Base-by-base conservation (phyloP, 352 stramenopile genomes). In the Phytophthora tentaculata region DNA sequence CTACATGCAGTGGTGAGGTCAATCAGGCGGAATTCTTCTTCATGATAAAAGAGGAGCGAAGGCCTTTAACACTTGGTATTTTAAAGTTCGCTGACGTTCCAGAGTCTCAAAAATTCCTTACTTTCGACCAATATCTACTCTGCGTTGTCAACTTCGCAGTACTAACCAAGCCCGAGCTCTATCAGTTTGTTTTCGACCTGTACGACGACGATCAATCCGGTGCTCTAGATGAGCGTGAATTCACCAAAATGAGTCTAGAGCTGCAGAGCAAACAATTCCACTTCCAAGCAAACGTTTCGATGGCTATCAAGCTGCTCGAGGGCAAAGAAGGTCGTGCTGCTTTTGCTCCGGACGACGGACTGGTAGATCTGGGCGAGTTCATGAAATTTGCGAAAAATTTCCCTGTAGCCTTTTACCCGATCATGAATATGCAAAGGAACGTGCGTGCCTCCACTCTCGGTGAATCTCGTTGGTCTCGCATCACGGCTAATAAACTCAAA, bases 1-100 rank as follows among this genome's bases (percentile, higher is more conserved):
- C 14, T 43, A 19, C 14, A 43, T 17, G 23, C 14, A 92, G 83
- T 3, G 84, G 84, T 5, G 84, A 92, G 59, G 86, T 92, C 64
- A 92, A 69, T 16, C 84, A 90, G 37, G 80, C 80, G 2, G 84
- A 92, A 61, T 90, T 92, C 49, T 92, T 88, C 62, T 90, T 77
- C 43, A 90, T 92, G 70, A 81, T 90, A 58, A 79, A 80, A 28
- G 84, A 92, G 32, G 77, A 86, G 7, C 64, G 69, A n/a, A 66
- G 82, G 0, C 72, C 78, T 12, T 61, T 92, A 52, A 90, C 81
- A 32, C 66, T 78, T 19, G 82, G 84, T 19, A 81, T 92, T 35
- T 74, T 90, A 10, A 62, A 69, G 26, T 80, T 85, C 52, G 80
- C 62, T 1, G 68, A 74, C 32, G 65, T 92, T 28, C 26, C 60